Conservation (phyloP, 23 red algal species). For the Chondrus crispus region DNA sequence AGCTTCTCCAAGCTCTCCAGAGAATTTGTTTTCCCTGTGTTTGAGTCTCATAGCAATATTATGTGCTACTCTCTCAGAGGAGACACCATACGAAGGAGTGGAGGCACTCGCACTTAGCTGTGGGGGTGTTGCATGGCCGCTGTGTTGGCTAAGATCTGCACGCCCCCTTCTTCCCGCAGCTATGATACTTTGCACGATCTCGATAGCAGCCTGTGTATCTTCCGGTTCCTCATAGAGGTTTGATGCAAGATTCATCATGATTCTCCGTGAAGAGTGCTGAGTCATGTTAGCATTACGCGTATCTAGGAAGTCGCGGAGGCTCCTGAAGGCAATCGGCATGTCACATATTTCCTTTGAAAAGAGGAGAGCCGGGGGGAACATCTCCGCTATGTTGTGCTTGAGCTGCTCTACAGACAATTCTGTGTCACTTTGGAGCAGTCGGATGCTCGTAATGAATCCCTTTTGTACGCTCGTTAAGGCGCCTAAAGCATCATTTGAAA, state of each 20-base stretch:
- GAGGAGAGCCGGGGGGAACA: background rate
- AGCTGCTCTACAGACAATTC: background rate
- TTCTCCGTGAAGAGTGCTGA: background rate
- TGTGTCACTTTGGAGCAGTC: background rate
- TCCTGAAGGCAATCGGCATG: background rate
- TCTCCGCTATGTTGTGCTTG: background rate
- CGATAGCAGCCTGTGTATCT: background rate
- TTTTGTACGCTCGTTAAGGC: background rate
- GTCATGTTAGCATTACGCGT: background rate
- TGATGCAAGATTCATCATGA: background rate
- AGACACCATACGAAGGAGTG: background rate
- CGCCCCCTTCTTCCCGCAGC: background rate
- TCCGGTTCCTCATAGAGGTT: background rate
- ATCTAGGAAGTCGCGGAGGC: background rate
- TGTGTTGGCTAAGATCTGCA: background rate
- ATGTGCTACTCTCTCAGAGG: background rate
- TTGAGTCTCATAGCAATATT: constrained; percentile 1
- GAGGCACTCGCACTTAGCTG: background rate
- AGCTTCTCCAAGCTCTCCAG: background rate
- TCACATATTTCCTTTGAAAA: background rate
- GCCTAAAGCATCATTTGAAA: background rate
- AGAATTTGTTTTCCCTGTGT: background rate
- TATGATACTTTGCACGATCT: background rate
- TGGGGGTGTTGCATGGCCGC: no score
- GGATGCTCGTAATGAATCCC: background rate